A percentile compares a stretch with the other conserved stretches of the same genome.
These are phyloP conservation scores for Zygosaccharomyces kombuchaensis DNA, from an alignment of 805 yeast genomes.

Conservation along the genomic window DNA sequence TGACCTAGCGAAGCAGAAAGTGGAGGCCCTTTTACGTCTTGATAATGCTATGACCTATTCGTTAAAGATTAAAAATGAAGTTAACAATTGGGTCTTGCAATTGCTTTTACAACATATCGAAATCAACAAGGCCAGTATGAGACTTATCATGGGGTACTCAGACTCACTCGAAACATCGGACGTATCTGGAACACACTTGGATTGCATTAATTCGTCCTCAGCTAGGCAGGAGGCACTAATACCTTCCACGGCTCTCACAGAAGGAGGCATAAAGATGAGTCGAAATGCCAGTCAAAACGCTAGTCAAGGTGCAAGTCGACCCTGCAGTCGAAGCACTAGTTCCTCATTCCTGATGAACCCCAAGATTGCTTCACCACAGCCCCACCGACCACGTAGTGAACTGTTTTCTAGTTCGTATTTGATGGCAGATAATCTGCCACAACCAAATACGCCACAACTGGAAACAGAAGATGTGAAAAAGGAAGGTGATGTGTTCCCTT, in stretches of 20 bases:
- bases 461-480: neutral
- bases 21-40: slow-evolving; percentile 64
- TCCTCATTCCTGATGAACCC: slow-evolving; percentile 5
- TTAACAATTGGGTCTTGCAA: slow-evolving; percentile 60
- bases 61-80: slow-evolving; percentile 72
- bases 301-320: neutral
- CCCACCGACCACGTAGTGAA: slow-evolving; percentile 22
- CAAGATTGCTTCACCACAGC: slow-evolving; percentile 26
- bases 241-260: slow-evolving; percentile 4
- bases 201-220: neutral
- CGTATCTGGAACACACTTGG: neutral
- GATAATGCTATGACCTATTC: slow-evolving; percentile 72
- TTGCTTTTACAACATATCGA: slow-evolving; percentile 61
- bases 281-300: slow-evolving; percentile 1
- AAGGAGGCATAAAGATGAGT: neutral
- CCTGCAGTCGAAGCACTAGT: slow-evolving; percentile 1
- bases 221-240: slow-evolving; percentile 3
- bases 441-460: slow-evolving; percentile 11
- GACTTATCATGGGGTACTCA: neutral
- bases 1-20: slow-evolving; percentile 53
- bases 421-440: slow-evolving; percentile 41
- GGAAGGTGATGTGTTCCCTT: slow-evolving; percentile 8
- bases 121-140: slow-evolving; percentile 36
- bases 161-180: neutral
- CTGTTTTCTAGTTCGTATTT: slow-evolving; percentile 42